Conservation (phyloP, 306 rosid genomes). For the Nissolia schottii region DNA sequence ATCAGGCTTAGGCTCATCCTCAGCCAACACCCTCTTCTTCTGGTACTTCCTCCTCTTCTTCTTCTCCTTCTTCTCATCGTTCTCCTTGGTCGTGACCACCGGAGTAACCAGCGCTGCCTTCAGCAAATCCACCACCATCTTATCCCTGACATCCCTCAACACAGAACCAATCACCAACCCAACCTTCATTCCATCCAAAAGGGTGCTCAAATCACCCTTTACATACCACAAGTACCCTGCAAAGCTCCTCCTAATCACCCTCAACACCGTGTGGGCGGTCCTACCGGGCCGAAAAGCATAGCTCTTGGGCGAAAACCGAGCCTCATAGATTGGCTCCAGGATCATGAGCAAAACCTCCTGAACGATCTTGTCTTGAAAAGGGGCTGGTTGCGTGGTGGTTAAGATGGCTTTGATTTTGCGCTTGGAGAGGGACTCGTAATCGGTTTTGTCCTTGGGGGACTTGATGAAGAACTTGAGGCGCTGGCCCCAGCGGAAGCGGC, state of each 20-base stretch:
- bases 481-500: constrained; percentile 87
- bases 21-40: constrained; percentile 87
- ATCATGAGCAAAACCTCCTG: constrained; percentile 80
- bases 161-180: constrained; percentile 74
- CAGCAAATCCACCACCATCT: constrained; percentile 68
- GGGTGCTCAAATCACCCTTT: constrained; percentile 73
- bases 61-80: constrained; percentile 60
- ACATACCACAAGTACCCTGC: constrained; percentile 92
- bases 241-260: constrained; percentile 75
- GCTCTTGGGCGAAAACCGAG: constrained; percentile 61
- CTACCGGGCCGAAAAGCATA: constrained; percentile 83
- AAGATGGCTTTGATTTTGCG: constrained; percentile 68
- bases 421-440: constrained; percentile 68
- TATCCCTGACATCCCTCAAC: constrained; percentile 91
- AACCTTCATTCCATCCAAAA: constrained; percentile 78
- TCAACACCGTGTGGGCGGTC: constrained; percentile 66
- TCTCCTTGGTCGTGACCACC: constrained; percentile 48
- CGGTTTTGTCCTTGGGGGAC: constrained; percentile 69
- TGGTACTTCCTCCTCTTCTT: constrained; percentile 80
- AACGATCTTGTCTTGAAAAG: constrained; percentile 87
- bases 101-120: constrained; percentile 74
- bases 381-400: constrained; percentile 67
- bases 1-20: constrained; percentile 96
- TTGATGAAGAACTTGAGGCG: constrained; percentile 64
- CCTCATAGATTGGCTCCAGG: constrained; percentile 79